phyloP scores from a whole-genome alignment of 1,139 yeast genomes.

The Petasospora rhodanensis region DNA sequence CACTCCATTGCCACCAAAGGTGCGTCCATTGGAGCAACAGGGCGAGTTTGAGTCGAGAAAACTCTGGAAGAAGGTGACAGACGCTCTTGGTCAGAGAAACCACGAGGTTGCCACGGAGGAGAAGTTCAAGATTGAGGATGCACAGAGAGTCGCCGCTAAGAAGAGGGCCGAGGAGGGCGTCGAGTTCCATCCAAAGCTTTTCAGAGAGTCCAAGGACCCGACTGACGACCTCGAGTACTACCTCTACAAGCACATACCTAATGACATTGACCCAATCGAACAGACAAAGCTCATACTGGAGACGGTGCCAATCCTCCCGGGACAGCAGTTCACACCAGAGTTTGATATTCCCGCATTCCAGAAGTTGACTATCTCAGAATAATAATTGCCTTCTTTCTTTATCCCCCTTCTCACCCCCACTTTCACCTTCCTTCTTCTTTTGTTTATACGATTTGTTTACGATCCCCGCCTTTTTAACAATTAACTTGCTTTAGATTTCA shows the following conservation, averaged over 20 bases:
- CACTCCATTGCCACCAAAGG: constrained; percentile 53
- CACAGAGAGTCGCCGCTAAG: constrained; percentile 71
- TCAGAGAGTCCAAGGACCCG: constrained; percentile 40
- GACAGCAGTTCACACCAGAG: constrained; percentile 58
- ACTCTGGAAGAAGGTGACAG: constrained; percentile 77
- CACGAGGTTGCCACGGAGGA: constrained; percentile 84
- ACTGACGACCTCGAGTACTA: constrained; percentile 54
- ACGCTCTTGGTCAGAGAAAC: constrained; percentile 70
- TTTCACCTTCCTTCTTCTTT: no score
- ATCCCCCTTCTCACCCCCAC: no score
- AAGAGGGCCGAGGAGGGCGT: constrained; percentile 72
- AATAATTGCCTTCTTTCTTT: background rate
- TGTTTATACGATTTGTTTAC: no score
- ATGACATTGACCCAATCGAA: constrained; percentile 40
- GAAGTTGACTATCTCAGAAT: constrained; percentile 31
- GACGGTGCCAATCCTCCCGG: constrained; percentile 73
- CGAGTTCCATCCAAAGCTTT: constrained; percentile 76
- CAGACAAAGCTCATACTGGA: constrained; percentile 54
- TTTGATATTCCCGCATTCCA: constrained; percentile 67
- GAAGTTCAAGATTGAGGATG: constrained; percentile 78
- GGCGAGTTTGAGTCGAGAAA: constrained; percentile 75
- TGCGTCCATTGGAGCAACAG: constrained; percentile 76
- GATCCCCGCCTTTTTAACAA: no score
- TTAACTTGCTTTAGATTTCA: background rate
- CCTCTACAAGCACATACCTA: constrained; percentile 55